phyloP scores from a whole-genome alignment of 257 asterid species.

The Fraxinus americana region DNA sequence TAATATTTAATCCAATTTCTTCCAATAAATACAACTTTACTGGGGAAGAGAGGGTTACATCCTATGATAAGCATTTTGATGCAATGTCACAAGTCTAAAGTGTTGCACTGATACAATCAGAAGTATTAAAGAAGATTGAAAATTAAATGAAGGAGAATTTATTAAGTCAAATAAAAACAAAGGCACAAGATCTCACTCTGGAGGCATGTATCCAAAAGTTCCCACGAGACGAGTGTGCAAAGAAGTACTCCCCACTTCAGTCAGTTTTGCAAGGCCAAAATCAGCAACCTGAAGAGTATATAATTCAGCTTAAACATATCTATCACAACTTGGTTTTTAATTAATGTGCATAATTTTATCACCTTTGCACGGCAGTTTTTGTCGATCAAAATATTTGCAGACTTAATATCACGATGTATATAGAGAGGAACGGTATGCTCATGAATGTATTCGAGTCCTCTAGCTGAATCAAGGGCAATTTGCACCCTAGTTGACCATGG shows the following conservation, averaged over 20 bases:
- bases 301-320: slow-evolving; percentile 1
- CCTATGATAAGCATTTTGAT: no score
- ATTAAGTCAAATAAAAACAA: no score
- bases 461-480: slow-evolving; percentile 89
- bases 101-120: no score
- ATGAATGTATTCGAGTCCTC: slow-evolving; percentile 95
- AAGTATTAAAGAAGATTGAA: no score
- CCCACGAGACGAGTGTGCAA: slow-evolving; percentile 81
- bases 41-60: no score
- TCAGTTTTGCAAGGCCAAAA: slow-evolving; percentile 81
- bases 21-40: neutral
- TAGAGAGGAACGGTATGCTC: slow-evolving; percentile 90
- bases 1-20: neutral
- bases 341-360: neutral
- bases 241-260: slow-evolving; percentile 75
- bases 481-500: slow-evolving; percentile 76
- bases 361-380: slow-evolving; percentile 81
- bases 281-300: slow-evolving; percentile 70
- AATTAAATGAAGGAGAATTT: no score
- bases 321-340: neutral
- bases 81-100: no score
- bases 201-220: slow-evolving; percentile 90
- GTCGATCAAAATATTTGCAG: slow-evolving; percentile 82
- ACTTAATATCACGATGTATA: slow-evolving; percentile 81
- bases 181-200: slow-evolving; percentile 51